Percentiles rank a stretch among this genome's conserved stretches.
phyloP scores from a whole-genome alignment of 176 grass and related monocot species.

The Puya raimondii region DNA sequence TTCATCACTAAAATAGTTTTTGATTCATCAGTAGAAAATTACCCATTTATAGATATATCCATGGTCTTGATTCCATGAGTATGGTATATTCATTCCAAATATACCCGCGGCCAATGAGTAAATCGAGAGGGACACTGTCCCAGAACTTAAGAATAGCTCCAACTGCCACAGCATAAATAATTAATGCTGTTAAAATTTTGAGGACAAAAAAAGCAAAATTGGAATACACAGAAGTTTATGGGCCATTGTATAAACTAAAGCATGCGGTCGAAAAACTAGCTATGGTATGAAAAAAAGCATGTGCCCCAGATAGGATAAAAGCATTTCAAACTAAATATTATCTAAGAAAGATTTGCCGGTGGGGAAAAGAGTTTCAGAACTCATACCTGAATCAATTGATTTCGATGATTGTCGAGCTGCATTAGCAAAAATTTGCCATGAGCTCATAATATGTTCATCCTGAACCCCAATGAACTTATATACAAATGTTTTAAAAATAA shows the following conservation, averaged over 20 bases:
- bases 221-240: neutral
- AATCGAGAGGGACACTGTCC: conserved; percentile 65
- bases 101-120: conserved; percentile 86
- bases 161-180: conserved; percentile 30
- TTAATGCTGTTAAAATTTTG: neutral
- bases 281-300: no score
- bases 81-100: conserved; percentile 99
- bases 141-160: conserved; percentile 96
- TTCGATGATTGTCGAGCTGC: conserved; percentile 99
- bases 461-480: no score
- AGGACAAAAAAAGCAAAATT: neutral
- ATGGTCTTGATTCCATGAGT: conserved; percentile 77
- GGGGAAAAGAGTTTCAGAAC: neutral
- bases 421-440: neutral
- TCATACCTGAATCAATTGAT: conserved; percentile 98
- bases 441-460: neutral
- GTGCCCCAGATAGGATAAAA: neutral
- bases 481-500: neutral
- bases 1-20: neutral
- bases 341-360: neutral
- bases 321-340: neutral
- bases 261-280: no score
- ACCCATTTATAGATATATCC: conserved; percentile 91
- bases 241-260: no score
- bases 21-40: conserved; percentile 6